These are phyloP conservation scores for Hymenoscyphus fructigenus DNA, from an alignment of 2,329 filamentous ascomycete genomes.

Conservation along the genomic window DNA sequence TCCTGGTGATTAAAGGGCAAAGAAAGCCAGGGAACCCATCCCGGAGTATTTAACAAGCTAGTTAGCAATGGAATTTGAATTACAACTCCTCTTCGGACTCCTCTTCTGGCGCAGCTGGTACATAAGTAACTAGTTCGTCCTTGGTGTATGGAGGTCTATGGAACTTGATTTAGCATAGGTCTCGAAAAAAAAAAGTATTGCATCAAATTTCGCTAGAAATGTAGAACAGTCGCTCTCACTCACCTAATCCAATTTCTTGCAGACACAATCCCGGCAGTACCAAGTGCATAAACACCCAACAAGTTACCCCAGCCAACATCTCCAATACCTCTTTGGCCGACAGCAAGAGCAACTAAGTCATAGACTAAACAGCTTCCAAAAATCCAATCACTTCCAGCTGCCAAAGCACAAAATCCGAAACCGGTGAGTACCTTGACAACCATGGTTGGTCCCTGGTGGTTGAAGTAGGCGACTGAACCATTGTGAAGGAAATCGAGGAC, in stretches of 20 bases:
- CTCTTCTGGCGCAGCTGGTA: not conserved
- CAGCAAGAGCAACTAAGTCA: constrained; percentile 53
- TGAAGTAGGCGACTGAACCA: constrained; percentile 54
- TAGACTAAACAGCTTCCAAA: constrained; percentile 60
- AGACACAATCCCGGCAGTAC: constrained; percentile 52
- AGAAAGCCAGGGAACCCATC: too few species aligned
- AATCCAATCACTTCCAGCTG: constrained; percentile 56
- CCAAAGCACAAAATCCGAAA: constrained; percentile 50
- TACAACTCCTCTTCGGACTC: not conserved
- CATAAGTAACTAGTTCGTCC: not conserved
- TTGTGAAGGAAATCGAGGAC: constrained; percentile 61
- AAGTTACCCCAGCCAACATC: constrained; percentile 49
- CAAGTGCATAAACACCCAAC: constrained; percentile 51
- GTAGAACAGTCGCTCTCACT: constrained; percentile 30
- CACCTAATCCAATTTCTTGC: constrained; percentile 53
- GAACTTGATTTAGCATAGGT: not conserved
- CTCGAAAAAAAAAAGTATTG: not conserved
- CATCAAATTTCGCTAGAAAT: not conserved
- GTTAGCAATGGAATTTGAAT: too few species aligned
- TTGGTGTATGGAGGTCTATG: constrained; percentile 8
- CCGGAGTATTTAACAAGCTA: too few species aligned
- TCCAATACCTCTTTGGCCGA: constrained; percentile 49
- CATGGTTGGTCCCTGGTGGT: constrained; percentile 45
- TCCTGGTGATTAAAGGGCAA: too few species aligned
- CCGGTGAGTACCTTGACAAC: constrained; percentile 53